Base-by-base conservation (phyloP, 2,329 filamentous ascomycete genomes). In the Sporothrix curviconia region DNA sequence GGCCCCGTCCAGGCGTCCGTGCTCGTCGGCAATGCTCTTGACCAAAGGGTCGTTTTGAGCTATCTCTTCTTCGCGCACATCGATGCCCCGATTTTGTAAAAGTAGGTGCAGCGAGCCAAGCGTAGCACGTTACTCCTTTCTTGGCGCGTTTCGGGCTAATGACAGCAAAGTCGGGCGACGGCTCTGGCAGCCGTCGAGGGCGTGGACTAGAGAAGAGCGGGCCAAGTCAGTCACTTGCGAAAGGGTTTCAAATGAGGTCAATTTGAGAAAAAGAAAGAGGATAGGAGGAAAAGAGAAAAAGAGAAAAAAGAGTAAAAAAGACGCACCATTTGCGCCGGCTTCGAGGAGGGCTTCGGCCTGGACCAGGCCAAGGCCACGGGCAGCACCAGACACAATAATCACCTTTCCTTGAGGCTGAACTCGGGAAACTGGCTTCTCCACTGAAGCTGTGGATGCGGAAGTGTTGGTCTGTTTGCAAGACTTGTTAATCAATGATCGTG, bases 311-410 rank as follows among this genome's bases (percentile, higher is more conserved):
- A 15, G 14, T 22, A n/a, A 7, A 44, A 9, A 17, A 2, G 15
- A 44, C 57, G 7, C 30, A 61, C 59, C 59, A 8, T 71, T 87
- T 34, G 89, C 90, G 36, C 90, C 89, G 9, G 89, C 89, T 70
- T 94, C 89, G 39, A 92, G 74, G 47, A 94, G 75, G 7, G 88
- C 90, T 67, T 92, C 87, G 42, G 86, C 82, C 69, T 92, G 87
- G 22, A 87, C 86, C 40, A 95, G 76, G 40, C 90, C 90, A 9
- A 95, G 76, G 3, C 90, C 90, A 60, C 88, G 81, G 7, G 84
- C 90, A 57, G 81, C 89, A 49, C 90, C 89, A 2, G 88, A 88
- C 19, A 95, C 86, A 44, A 91, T 72, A 55, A 92, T 78, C 15
- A 92, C 85, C 70, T 87, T 90, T 71, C 81, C 62, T 81, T 78